These are phyloP conservation scores for Raffaelea arxii DNA, from an alignment of 2,329 filamentous ascomycete genomes.

Conservation along the genomic window DNA sequence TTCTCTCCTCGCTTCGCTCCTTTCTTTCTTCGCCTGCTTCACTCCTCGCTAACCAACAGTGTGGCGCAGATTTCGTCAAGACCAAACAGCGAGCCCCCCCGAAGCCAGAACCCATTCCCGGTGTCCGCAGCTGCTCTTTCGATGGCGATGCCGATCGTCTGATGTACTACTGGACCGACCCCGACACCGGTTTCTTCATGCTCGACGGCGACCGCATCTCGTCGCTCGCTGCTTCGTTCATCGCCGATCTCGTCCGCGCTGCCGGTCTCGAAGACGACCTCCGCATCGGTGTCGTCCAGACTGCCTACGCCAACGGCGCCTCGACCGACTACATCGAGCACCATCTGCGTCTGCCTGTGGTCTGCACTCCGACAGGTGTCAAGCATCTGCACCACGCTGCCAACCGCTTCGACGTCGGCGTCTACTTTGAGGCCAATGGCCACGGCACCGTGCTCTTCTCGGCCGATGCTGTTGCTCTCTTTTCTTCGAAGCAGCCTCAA, in stretches of 20 bases:
- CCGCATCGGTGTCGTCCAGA: slow-evolving; percentile 91
- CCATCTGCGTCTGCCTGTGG: slow-evolving; percentile 76
- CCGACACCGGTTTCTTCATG: slow-evolving; percentile 76
- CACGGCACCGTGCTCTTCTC: slow-evolving; percentile 97
- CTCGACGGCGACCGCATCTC: slow-evolving; percentile 96
- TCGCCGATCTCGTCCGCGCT: slow-evolving; percentile 77
- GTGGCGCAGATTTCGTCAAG: slow-evolving; percentile 95
- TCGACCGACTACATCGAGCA: slow-evolving; percentile 88
- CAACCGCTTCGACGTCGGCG: slow-evolving; percentile 84
- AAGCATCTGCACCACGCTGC: slow-evolving; percentile 98
- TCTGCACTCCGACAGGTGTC: slow-evolving; percentile 90
- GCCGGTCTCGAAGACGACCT: slow-evolving; percentile 72
- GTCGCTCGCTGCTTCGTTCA: slow-evolving; percentile 85
- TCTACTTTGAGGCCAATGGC: slow-evolving; percentile 98
- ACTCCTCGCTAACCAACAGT: slow-evolving; percentile 38
- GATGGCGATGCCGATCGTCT: slow-evolving; percentile 94
- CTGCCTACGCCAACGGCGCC: slow-evolving; percentile 93
- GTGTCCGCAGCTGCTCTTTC: slow-evolving; percentile 77
- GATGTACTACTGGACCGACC: slow-evolving; percentile 88
- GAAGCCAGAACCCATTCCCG: slow-evolving; percentile 63
- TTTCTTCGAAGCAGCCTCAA: slow-evolving; percentile 71
- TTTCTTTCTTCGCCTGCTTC: background rate
- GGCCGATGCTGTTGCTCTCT: slow-evolving; percentile 66
- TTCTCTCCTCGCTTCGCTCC: background rate
- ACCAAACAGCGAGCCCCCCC: slow-evolving; percentile 88